Evolutionary conservation across 352 stramenopile genomes (phyloP).

Genomic region (Aphanomyces cochlioides): DNA sequence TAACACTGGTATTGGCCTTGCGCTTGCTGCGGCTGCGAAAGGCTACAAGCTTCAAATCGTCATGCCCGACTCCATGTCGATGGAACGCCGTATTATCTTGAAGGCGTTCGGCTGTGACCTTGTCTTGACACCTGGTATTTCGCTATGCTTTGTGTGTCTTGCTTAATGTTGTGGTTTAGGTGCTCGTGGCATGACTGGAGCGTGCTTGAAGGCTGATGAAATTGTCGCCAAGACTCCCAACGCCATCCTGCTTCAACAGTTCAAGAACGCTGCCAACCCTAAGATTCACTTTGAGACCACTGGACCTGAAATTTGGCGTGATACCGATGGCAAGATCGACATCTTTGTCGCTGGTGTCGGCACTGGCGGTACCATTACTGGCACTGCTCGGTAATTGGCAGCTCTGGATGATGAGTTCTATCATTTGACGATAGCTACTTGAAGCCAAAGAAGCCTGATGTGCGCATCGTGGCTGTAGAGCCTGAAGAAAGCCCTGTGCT

Average conservation of each 20-base stretch:
- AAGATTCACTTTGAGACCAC: slow-evolving; percentile 90
- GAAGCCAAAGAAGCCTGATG: slow-evolving; percentile 78
- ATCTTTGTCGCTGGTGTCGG: slow-evolving; percentile 86
- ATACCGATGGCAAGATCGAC: slow-evolving; percentile 84
- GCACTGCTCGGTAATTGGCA: slow-evolving; percentile 57
- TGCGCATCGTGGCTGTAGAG: slow-evolving; percentile 83
- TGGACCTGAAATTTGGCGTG: slow-evolving; percentile 81
- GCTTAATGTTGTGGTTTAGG: not conserved
- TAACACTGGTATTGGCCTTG: slow-evolving; percentile 93
- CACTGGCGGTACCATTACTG: slow-evolving; percentile 84
- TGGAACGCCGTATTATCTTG: slow-evolving; percentile 94
- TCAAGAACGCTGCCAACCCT: slow-evolving; percentile 96
- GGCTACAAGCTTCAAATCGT: slow-evolving; percentile 93
- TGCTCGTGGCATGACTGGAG: slow-evolving; percentile 73
- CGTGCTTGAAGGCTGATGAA: slow-evolving; percentile 71
- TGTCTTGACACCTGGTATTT: slow-evolving; percentile 83
- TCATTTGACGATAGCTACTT: slow-evolving; percentile 34
- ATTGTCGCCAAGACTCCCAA: slow-evolving; percentile 74
- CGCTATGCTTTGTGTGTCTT: no score
- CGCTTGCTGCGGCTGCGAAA: slow-evolving; percentile 85
- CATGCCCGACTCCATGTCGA: slow-evolving; percentile 95
- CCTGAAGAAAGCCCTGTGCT: slow-evolving; percentile 80
- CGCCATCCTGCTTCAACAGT: slow-evolving; percentile 88
- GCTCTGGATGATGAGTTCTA: no score
- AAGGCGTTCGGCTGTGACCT: slow-evolving; percentile 91